phyloP scores from a whole-genome alignment of 2,329 filamentous ascomycete genomes.

The Teratosphaeria destructans region DNA sequence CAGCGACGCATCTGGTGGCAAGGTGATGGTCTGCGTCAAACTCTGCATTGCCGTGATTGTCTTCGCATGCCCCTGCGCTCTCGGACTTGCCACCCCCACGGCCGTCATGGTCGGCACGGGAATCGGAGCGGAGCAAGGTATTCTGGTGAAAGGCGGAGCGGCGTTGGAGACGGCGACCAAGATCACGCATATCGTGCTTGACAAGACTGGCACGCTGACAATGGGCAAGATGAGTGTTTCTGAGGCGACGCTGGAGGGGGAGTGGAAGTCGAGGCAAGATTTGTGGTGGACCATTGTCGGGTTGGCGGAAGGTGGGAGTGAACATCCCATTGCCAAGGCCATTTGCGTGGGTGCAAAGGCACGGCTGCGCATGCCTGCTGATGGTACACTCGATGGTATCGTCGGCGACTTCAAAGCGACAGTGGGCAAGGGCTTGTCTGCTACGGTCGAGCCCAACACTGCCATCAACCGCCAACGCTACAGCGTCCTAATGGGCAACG shows the following conservation, averaged over 20 bases:
- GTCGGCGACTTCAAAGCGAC: constrained; percentile 74
- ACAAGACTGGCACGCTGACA: constrained; percentile 94
- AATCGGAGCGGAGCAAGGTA: constrained; percentile 87
- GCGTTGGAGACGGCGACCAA: constrained; percentile 85
- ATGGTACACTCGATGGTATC: constrained; percentile 69
- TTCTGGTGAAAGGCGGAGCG: constrained; percentile 93
- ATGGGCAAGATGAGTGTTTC: constrained; percentile 92
- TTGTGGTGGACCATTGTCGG: constrained; percentile 96
- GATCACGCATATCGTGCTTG: constrained; percentile 79
- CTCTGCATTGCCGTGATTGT: constrained; percentile 98
- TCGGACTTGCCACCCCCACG: constrained; percentile 91
- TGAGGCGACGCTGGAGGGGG: constrained; percentile 52
- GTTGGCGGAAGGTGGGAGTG: constrained; percentile 88
- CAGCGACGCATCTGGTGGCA: constrained; percentile 70
- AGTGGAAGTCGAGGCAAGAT: constrained; percentile 60
- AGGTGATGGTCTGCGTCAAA: constrained; percentile 92
- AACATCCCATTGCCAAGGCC: constrained; percentile 90
- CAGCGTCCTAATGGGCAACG: constrained; percentile 73
- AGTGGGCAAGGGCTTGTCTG: constrained; percentile 77
- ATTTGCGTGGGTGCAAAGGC: constrained; percentile 66
- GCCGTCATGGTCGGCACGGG: constrained; percentile 99
- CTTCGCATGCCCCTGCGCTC: constrained; percentile 91
- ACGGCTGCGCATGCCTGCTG: constrained; percentile 60
- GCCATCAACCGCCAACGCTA: constrained; percentile 61
- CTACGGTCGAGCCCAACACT: constrained; percentile 65